These are phyloP conservation scores for Magnusiomyces sp. DNA, from an alignment of 1,139 yeast species.

Conservation along the genomic window DNA sequence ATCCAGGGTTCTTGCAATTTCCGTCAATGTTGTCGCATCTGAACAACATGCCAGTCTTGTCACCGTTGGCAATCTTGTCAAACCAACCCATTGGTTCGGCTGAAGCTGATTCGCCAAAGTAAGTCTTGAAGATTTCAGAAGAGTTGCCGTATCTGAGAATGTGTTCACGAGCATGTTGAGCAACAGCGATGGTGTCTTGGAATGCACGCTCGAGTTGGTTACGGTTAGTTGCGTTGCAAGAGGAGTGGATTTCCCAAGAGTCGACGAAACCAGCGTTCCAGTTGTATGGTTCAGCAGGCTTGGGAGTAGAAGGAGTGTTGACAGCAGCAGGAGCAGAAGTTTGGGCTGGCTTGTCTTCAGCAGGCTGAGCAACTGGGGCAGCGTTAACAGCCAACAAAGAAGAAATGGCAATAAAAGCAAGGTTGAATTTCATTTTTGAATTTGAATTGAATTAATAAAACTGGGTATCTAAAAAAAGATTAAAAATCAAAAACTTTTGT, in stretches of 20 bases:
- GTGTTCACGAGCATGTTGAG: constrained; percentile 29
- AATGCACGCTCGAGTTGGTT: constrained; percentile 2
- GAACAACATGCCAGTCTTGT: constrained; percentile 28
- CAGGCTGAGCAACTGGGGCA: no score
- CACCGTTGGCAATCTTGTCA: constrained; percentile 27
- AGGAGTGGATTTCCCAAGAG: not conserved
- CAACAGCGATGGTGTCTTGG: constrained; percentile 1
- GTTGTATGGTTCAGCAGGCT: no score
- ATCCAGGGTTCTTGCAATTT: constrained; percentile 24
- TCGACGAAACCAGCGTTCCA: constrained; percentile 4
- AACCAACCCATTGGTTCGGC: constrained; percentile 33
- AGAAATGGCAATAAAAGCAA: no score
- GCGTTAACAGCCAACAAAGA: no score
- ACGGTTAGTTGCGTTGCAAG: constrained; percentile 8
- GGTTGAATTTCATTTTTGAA: no score
- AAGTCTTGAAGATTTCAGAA: constrained; percentile 25
- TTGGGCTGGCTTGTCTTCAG: no score
- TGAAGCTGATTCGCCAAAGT: constrained; percentile 30
- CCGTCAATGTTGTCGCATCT: constrained; percentile 35
- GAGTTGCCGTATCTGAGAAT: constrained; percentile 25
- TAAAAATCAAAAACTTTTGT: no score
- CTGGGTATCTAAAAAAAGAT: no score
- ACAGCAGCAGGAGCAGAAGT: no score
- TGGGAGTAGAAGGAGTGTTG: no score
- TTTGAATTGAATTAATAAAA: no score